Evolutionary conservation across 2,329 filamentous ascomycete genomes (phyloP), one percentile per base, ranked within the genome.

Genomic region (Colletotrichum lentis): DNA sequence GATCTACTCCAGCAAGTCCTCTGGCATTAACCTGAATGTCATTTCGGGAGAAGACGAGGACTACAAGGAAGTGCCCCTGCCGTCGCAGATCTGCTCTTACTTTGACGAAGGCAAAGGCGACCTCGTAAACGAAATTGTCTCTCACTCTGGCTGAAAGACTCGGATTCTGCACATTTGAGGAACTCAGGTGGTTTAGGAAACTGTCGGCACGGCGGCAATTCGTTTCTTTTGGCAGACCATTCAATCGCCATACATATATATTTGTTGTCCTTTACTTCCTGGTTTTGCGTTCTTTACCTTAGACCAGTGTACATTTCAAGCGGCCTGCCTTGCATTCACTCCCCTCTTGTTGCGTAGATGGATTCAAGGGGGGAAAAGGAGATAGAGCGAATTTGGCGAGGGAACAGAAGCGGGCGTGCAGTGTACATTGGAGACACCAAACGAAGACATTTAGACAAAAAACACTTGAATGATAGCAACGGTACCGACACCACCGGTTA

Each of bases 81-180:
- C 96, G 0, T 93, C 94, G 75, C 96, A 99, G 83, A 91, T 97
- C 75, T 89, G 93, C 78, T 88, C 93, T 76, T 84, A 92, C 84
- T 86, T 84, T 87, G 82, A 92, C 66, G 77, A 90, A 78, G 83
- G 77, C 58, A 87, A 93, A 79, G 91, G 92, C 24, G 88, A 91
- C 71, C 77, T 98, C 71, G 86, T 95, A 35, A 97, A 89, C 76
- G 95, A 98, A 85, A 98, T 99, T 78, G 96, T 99, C 20, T 94
- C 96, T 75, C 95, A 98, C 81, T 89, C 92, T 71, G 94, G 95
- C 64, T 97, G 84, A 76, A 50, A 41, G 22, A 39, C 3, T 18
- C 5, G 10, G 12, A 37, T 24, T 6, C 20, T 20, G n/a, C 35
- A 50, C 31, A 16, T 41, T 22, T 14, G 37, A 7, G 37, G 31